These are phyloP conservation scores for Cornus kousa DNA, from an alignment of 148 eudicot species.

Conservation along the genomic window DNA sequence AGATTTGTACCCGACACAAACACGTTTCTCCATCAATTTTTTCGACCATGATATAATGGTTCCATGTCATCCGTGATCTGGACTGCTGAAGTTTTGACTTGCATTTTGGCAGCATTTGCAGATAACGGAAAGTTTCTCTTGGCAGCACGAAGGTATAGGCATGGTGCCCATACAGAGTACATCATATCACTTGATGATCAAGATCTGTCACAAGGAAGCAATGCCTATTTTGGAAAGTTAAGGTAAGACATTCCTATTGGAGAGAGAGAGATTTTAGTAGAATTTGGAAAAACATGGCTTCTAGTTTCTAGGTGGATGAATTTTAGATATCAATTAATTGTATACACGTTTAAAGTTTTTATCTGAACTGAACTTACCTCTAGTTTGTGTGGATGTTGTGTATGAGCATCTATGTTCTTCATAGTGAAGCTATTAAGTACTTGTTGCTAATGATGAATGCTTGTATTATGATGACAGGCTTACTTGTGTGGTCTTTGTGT, in stretches of 20 bases:
- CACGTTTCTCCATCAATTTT: neutral
- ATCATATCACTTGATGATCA: slow-evolving; percentile 79
- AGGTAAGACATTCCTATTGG: slow-evolving; percentile 43
- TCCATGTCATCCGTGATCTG: neutral
- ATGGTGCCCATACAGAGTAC: slow-evolving; percentile 78
- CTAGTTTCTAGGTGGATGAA: neutral
- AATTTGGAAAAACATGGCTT: neutral
- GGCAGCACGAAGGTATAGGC: slow-evolving; percentile 80
- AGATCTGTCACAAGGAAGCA: slow-evolving; percentile 90
- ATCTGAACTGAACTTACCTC: neutral
- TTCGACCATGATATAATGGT: neutral
- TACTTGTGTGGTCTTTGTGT: neutral
- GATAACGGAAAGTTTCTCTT: slow-evolving; percentile 91
- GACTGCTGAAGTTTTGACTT: neutral
- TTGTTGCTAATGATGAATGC: neutral
- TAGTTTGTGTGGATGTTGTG: neutral
- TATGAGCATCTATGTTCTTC: neutral
- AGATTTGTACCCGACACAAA: neutral
- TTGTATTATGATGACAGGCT: neutral
- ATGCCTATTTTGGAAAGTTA: slow-evolving; percentile 88
- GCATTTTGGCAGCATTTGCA: slow-evolving; percentile 54
- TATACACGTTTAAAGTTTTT: neutral
- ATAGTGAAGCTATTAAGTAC: neutral
- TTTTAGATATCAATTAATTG: neutral
- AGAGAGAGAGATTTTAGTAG: neutral